Evolutionary conservation across 805 yeast genomes (phyloP).

Genomic region (Lachancea meyersii): DNA sequence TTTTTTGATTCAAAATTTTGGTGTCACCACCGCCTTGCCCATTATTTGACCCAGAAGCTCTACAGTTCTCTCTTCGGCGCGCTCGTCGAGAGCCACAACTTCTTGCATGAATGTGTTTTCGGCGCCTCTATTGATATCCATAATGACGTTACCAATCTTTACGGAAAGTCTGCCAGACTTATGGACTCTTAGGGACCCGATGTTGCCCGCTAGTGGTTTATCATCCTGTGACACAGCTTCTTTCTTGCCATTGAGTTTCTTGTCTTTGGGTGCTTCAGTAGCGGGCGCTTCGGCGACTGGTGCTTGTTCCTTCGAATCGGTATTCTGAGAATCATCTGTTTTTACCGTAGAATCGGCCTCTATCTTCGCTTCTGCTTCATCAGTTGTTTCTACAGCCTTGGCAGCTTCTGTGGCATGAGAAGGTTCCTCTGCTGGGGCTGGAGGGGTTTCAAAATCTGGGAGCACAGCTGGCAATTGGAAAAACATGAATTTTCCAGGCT

Average conservation of each 20-base stretch:
- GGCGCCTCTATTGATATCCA: constrained; percentile 70
- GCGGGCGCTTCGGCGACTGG: too few relatives aligned
- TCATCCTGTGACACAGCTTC: constrained; percentile 6
- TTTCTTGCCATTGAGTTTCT: constrained; percentile 1
- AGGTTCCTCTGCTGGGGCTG: background rate
- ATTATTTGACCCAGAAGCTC: constrained; percentile 49
- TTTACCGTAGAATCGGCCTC: too few relatives aligned
- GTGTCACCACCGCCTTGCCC: constrained; percentile 54
- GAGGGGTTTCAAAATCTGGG: constrained; percentile 27
- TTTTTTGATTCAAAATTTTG: constrained; percentile 32
- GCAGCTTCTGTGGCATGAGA: background rate
- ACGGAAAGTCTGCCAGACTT: constrained; percentile 78
- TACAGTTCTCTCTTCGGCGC: constrained; percentile 38
- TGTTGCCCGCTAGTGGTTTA: constrained; percentile 41
- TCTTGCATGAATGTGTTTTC: constrained; percentile 68
- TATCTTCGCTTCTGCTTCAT: too few relatives aligned
- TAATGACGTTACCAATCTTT: constrained; percentile 60
- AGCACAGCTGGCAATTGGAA: constrained; percentile 37
- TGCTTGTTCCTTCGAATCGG: too few relatives aligned
- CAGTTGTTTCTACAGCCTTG: too few relatives aligned
- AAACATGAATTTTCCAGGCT: constrained; percentile 32
- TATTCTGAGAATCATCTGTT: too few relatives aligned
- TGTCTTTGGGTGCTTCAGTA: background rate
- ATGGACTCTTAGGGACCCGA: constrained; percentile 73
- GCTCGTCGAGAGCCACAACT: constrained; percentile 48